A percentile compares a stretch with the other conserved stretches of the same genome.
phyloP scores from a whole-genome alignment of 2,329 filamentous ascomycete species.

The Colletotrichum camelliae region DNA sequence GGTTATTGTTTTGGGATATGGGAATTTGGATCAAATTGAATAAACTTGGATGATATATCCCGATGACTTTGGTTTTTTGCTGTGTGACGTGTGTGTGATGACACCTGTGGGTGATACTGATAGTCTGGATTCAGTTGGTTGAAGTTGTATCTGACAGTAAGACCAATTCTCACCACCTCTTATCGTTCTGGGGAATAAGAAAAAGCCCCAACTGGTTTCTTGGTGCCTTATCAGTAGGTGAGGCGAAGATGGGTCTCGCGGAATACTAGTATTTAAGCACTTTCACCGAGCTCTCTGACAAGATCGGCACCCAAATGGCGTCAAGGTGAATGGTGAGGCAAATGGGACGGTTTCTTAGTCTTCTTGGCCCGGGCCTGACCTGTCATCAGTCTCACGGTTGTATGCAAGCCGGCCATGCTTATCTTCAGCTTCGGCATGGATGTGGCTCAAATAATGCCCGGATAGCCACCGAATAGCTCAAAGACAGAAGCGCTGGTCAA shows the following conservation, averaged over 20 bases:
- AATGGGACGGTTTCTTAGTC: rapidly evolving
- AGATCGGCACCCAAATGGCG: not conserved
- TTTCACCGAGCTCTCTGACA: rapidly evolving
- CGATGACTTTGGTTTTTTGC: rapidly evolving
- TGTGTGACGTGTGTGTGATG: not conserved
- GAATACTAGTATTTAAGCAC: not conserved
- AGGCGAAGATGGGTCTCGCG: too few species aligned
- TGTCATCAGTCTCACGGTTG: not conserved
- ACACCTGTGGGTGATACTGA: not conserved
- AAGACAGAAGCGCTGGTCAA: not conserved
- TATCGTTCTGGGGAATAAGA: too few species aligned
- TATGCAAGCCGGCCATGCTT: not conserved
- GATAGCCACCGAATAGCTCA: rapidly evolving
- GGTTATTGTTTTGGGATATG: not conserved
- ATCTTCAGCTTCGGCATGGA: not conserved
- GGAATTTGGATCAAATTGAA: not conserved
- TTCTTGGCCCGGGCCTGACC: not conserved
- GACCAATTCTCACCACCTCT: too few species aligned
- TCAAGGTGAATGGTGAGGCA: not conserved
- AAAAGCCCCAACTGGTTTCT: too few species aligned
- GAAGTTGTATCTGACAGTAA: not conserved
- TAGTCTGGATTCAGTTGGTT: not conserved
- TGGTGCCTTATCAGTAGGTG: too few species aligned
- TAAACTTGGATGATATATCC: not conserved
- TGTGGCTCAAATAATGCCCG: not conserved